These are phyloP conservation scores for Hypoxylon cercidicola DNA, from an alignment of 495 filamentous ascomycete species.

Conservation along the genomic window DNA sequence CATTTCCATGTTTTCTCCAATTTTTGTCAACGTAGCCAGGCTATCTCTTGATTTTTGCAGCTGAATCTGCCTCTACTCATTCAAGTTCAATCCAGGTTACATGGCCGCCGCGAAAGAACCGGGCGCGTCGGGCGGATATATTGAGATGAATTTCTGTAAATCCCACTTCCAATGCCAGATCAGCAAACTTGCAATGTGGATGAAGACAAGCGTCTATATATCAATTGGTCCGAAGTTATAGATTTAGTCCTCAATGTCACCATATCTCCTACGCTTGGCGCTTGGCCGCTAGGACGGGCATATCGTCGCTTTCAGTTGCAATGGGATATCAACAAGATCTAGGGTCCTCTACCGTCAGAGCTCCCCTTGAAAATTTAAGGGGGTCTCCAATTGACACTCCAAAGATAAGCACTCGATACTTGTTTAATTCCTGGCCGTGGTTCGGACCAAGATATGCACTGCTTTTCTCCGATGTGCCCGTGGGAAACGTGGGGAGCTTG, in stretches of 20 bases:
- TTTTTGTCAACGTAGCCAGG: conserved; percentile 15
- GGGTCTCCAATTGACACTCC: conserved; percentile 33
- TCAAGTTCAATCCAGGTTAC: conserved; percentile 6
- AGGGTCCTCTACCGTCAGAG: conserved; percentile 26
- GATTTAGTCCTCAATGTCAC: conserved; percentile 22
- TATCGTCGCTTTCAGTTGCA: conserved; percentile 10
- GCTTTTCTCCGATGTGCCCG: conserved; percentile 42
- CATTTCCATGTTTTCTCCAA: neutral
- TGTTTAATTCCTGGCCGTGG: conserved; percentile 26
- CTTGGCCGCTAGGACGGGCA: conserved; percentile 20
- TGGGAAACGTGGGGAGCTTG: conserved; percentile 37
- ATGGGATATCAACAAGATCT: conserved; percentile 27
- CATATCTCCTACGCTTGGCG: conserved; percentile 20
- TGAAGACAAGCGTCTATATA: conserved; percentile 9
- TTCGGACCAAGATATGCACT: conserved; percentile 35
- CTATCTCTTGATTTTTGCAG: conserved; percentile 7
- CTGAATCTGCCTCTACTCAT: conserved; percentile 8
- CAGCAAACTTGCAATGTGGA: conserved; percentile 11
- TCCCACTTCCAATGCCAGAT: conserved; percentile 22
- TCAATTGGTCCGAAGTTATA: conserved; percentile 29
- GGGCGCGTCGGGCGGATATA: conserved; percentile 33
- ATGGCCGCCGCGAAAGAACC: conserved; percentile 9
- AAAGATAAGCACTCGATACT: conserved; percentile 32
- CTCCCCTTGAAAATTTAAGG: conserved; percentile 16
- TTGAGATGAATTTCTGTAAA: conserved; percentile 16